phyloP scores from a whole-genome alignment of 2,329 filamentous ascomycete genomes.

The Apiospora hydei region DNA sequence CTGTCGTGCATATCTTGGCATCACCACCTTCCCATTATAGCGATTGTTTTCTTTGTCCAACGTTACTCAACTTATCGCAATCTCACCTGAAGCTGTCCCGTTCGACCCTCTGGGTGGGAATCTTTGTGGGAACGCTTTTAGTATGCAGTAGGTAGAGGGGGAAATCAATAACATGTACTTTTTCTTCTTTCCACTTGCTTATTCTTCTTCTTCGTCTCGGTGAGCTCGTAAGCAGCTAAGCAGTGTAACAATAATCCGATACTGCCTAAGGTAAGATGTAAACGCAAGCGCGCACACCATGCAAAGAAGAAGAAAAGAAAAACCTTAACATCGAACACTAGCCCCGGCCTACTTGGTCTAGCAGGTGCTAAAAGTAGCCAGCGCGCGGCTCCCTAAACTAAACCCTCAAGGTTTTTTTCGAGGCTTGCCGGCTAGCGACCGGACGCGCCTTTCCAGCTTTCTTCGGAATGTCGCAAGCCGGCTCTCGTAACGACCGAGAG shows the following conservation, averaged over 20 bases:
- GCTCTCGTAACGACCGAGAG: not conserved
- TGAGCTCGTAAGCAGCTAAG: not conserved
- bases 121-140: not conserved
- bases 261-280: not conserved
- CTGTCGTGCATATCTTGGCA: conserved; percentile 5
- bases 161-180: not conserved
- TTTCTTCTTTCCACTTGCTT: not conserved
- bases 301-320: not conserved
- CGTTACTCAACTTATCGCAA: conserved; percentile 7
- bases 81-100: not conserved
- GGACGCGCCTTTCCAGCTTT: not conserved
- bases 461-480: not conserved
- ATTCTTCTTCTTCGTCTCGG: not conserved
- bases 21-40: conserved; percentile 7
- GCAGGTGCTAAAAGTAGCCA: not conserved
- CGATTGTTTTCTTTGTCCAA: conserved; percentile 1
- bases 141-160: not conserved
- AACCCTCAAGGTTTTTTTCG: not conserved
- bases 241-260: not conserved
- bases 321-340: conserved; percentile 15
- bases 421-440: not conserved
- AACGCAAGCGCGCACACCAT: not conserved
- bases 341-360: not conserved
- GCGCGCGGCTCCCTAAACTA: conserved; percentile 2
- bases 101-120: conserved; percentile 11